Percentiles rank a stretch among this genome's conserved stretches.
phyloP scores from a whole-genome alignment of 2,329 filamentous ascomycete species.

The Escovopsis sp. region DNA sequence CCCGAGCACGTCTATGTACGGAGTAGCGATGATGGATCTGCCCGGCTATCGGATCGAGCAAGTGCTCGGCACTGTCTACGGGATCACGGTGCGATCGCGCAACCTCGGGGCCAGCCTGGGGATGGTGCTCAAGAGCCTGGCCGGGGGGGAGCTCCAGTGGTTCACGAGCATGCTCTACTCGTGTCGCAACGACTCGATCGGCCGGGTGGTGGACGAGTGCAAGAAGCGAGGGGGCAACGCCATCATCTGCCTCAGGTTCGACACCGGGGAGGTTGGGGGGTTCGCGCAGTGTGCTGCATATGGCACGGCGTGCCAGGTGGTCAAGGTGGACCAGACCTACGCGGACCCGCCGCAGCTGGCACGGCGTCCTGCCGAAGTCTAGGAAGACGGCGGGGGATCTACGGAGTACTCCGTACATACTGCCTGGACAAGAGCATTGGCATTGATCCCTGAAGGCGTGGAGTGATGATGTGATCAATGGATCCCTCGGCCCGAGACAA shows the following conservation, averaged over 20 bases:
- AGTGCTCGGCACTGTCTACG: constrained; percentile 44
- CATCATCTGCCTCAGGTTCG: constrained; percentile 43
- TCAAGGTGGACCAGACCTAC: constrained; percentile 32
- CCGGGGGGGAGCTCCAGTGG: constrained; percentile 43
- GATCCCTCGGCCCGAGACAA: too few relatives aligned
- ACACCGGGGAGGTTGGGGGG: constrained; percentile 37
- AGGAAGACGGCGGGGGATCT: not conserved
- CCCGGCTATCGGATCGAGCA: constrained; percentile 44
- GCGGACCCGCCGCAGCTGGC: constrained; percentile 15
- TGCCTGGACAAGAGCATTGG: too few relatives aligned
- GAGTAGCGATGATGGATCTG: constrained; percentile 42
- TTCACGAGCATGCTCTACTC: constrained; percentile 45
- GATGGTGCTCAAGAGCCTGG: constrained; percentile 41
- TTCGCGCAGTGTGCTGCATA: constrained; percentile 47
- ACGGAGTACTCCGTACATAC: too few relatives aligned
- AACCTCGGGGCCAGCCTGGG: constrained; percentile 42
- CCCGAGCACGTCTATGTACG: not conserved
- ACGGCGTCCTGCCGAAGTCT: not conserved
- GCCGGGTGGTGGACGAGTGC: constrained; percentile 39
- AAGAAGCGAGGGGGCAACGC: constrained; percentile 45
- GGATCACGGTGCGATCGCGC: constrained; percentile 40
- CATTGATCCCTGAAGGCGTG: too few relatives aligned
- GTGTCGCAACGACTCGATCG: constrained; percentile 43
- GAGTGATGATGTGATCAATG: too few relatives aligned
- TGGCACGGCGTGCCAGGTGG: constrained; percentile 42